These are phyloP conservation scores for Penicillium fimorum DNA, from an alignment of 495 filamentous ascomycete genomes.

Conservation along the genomic window DNA sequence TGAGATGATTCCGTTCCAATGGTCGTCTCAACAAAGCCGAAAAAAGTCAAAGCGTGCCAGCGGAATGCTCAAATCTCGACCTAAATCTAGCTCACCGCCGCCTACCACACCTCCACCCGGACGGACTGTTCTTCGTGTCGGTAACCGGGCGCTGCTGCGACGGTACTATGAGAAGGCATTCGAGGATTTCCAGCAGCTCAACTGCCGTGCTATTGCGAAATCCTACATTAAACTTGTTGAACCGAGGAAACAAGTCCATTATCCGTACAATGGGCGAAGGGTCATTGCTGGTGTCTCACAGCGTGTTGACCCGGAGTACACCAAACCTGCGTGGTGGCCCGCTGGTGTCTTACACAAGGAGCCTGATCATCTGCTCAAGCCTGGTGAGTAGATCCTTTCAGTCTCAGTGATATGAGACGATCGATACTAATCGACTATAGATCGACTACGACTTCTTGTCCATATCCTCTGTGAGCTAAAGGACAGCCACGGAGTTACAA, in stretches of 20 bases:
- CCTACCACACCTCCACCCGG: conserved; percentile 21
- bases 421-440: conserved; percentile 32
- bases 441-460: conserved; percentile 58
- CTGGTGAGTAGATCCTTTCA: conserved; percentile 49
- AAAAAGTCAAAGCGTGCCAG: conserved; percentile 29
- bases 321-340: conserved; percentile 79
- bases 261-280: conserved; percentile 71
- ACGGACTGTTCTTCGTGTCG: conserved; percentile 51
- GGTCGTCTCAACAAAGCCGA: conserved; percentile 33
- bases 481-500: conserved; percentile 42
- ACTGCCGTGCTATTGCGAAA: conserved; percentile 60
- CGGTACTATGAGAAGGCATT: conserved; percentile 58
- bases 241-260: conserved; percentile 79
- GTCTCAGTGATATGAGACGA: background rate
- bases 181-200: conserved; percentile 46
- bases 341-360: conserved; percentile 64
- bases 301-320: conserved; percentile 41
- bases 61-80: conserved; percentile 18
- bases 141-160: conserved; percentile 55
- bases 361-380: conserved; percentile 75
- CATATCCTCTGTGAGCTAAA: conserved; percentile 58
- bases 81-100: conserved; percentile 27
- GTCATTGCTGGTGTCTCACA: conserved; percentile 39
- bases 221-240: conserved; percentile 80
- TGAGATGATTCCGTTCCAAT: conserved; percentile 41